Base-by-base conservation (phyloP, 345 rosid genomes). In the Populus euphratica region DNA sequence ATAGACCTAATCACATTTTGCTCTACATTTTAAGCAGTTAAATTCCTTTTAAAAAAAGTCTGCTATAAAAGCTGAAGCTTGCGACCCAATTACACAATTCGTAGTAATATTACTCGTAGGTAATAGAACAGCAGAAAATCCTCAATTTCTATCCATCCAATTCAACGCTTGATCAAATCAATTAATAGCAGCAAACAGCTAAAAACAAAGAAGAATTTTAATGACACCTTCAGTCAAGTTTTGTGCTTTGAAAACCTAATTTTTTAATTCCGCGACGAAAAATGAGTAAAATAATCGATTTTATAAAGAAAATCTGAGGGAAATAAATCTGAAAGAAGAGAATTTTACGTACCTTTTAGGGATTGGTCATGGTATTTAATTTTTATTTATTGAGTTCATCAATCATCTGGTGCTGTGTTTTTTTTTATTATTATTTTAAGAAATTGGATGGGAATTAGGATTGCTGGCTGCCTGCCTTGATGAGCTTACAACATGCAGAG, bases 381-480 rank as follows among this genome's bases (percentile, higher is more conserved):
- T 38, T 25, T 62, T 73, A 12, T 73, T 74, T 70, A 2, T 25
- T 59, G 64, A 25, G 64, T 59, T 59, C 11, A 59, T 59, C 11
- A n/a, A 23, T 59, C 64, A 59, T 23, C 64, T 59, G 29, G 29
- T 18, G 8, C 3, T n/a, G 27, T 21, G 5, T n/a, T 36, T 77
- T 54, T 41, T 39, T 78, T 29, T 50, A 7, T n/a, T 39, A 44
- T 27, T 39, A 23, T 9, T 52, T 23, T 5, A 52, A 44, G 73
- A 77, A 69, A 31, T 35, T n/a, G 18, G 12, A 71, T 49, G 23
- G 83, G 72, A 76, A 69, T 33, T 23, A n/a, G 17, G 18, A 71
- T 77, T 16, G 84, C 79, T 77, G 87, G 83, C 70, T 77, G 23
- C 81, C 78, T 75, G 87, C 81, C 70, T 61, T 71, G 85, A 73